Evolutionary conservation across 306 rosid genomes (phyloP), one percentile per base, ranked within the genome.

Genomic region (Argentina anserina): DNA sequence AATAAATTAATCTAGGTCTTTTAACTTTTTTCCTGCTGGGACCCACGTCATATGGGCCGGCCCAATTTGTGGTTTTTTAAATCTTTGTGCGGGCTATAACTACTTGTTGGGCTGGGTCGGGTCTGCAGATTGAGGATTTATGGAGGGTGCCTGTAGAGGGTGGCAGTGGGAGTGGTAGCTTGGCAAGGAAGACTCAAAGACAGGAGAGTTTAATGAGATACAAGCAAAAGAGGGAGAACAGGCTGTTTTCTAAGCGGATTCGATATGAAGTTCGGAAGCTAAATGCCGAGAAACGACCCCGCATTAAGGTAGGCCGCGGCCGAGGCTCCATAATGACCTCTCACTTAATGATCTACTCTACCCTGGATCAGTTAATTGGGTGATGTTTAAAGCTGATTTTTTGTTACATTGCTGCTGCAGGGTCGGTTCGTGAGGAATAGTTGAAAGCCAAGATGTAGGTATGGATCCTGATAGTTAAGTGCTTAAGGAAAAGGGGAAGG

Each of bases 391-490:
- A 34, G 67, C 43, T 62, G 12, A 62, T 18, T 34, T 1, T 49
- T 21, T 23, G 50, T 36, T 34, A 26, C 25, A 14, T n/a, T 14
- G 31, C 18, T 55, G 63, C 41, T 77, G 83, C 86, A 94, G 97
- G 99, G 99, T 67, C 90, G 99, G 55, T 94, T 94, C 62, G 99
- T 90, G 86, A 94, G 88, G 87, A 86, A 90, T 76, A 79, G 79
- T 76, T 86, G 90, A 87, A 75, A 70, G 64, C 52, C 69, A 53
- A 41, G 67, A 46, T 17, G 52, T 69, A 71, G 64, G 74, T 73
- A 58, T 36, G 18, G 68, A 65, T 73, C 26, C 39, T 67, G 36
- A 34, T 37, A 37, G 31, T 64, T 37, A 39, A n/a, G 37, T 64
- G 37, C 49, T 21, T 64, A 18, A 9, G 10, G 28, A 33, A 9